Percentiles rank a stretch among this genome's conserved stretches.
These are phyloP conservation scores for Raphidocelis subcapitata DNA, from an alignment of 139 green algal genomes.

Conservation along the genomic window DNA sequence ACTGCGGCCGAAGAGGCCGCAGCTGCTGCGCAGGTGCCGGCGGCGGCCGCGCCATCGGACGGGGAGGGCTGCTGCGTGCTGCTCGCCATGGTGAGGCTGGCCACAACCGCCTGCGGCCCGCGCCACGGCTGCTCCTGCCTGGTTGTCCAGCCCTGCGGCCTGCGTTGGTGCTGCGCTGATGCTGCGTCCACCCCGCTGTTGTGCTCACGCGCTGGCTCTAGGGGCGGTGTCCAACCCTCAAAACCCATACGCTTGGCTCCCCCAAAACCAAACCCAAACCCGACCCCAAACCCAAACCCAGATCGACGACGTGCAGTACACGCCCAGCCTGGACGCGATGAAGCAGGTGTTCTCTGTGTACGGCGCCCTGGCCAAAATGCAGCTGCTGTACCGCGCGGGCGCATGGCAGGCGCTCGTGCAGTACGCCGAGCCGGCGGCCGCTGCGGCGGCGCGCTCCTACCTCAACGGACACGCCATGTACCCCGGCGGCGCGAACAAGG, in stretches of 20 bases:
- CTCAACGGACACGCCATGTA: slow-evolving; percentile 33
- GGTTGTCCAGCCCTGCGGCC: too few species aligned
- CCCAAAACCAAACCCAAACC: too few species aligned
- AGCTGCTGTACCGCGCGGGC: slow-evolving; percentile 3
- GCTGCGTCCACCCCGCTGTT: neutral
- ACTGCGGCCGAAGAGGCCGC: too few species aligned
- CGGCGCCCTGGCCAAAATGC: slow-evolving; percentile 9
- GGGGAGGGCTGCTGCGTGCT: too few species aligned
- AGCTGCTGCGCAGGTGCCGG: too few species aligned
- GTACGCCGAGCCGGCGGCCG: slow-evolving; percentile 13
- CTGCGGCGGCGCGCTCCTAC: slow-evolving; percentile 19
- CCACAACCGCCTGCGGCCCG: too few species aligned
- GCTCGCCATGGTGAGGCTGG: too few species aligned
- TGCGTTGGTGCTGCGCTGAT: neutral
- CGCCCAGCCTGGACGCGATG: slow-evolving; percentile 16
- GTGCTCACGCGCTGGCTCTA: neutral
- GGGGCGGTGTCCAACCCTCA: neutral
- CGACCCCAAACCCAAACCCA: too few species aligned
- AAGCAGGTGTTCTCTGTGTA: slow-evolving; percentile 20
- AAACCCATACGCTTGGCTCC: too few species aligned
- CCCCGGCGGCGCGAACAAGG: slow-evolving; percentile 23
- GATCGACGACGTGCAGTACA: slow-evolving; percentile 23
- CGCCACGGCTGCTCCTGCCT: too few species aligned
- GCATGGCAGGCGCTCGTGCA: slow-evolving; percentile 32
- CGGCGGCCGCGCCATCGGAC: too few species aligned